Conservation (phyloP, 2,329 filamentous ascomycete genomes). For the Pestalotiopsis sp. region DNA sequence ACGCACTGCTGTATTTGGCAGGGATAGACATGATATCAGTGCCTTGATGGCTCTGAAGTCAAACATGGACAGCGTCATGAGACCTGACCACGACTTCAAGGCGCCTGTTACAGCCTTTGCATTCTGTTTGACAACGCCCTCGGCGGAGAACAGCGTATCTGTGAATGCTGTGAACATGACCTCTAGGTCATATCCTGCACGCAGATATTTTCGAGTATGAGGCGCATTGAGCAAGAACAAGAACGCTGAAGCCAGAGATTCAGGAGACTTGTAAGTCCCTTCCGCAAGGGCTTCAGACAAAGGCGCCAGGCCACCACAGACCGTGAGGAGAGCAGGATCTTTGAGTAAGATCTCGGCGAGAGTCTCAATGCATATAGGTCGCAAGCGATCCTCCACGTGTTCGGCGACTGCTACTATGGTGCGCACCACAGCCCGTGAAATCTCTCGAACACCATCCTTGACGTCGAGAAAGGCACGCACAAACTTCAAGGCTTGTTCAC, state of each 20-base stretch:
- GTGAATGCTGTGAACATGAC: constrained; percentile 91
- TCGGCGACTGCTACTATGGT: constrained; percentile 91
- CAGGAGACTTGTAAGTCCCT: constrained; percentile 88
- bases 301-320: constrained; percentile 81
- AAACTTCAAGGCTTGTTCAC: constrained; percentile 96
- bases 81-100: constrained; percentile 89
- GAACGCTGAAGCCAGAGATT: constrained; percentile 85
- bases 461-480: constrained; percentile 93
- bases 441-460: constrained; percentile 85
- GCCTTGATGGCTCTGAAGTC: constrained; percentile 84
- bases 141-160: constrained; percentile 69
- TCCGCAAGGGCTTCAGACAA: constrained; percentile 92
- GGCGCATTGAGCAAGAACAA: constrained; percentile 88
- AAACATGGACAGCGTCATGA: constrained; percentile 87
- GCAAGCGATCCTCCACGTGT: constrained; percentile 80
- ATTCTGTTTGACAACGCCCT: constrained; percentile 75
- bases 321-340: constrained; percentile 78
- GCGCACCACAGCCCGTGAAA: constrained; percentile 84
- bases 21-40: constrained; percentile 65
- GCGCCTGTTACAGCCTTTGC: constrained; percentile 91
- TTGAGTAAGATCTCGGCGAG: constrained; percentile 88
- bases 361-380: constrained; percentile 90
- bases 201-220: constrained; percentile 77
- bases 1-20: constrained; percentile 57
- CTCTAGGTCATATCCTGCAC: constrained; percentile 87